Base-by-base conservation (phyloP, 352 stramenopile species). In the Pythium chondricola region DNA sequence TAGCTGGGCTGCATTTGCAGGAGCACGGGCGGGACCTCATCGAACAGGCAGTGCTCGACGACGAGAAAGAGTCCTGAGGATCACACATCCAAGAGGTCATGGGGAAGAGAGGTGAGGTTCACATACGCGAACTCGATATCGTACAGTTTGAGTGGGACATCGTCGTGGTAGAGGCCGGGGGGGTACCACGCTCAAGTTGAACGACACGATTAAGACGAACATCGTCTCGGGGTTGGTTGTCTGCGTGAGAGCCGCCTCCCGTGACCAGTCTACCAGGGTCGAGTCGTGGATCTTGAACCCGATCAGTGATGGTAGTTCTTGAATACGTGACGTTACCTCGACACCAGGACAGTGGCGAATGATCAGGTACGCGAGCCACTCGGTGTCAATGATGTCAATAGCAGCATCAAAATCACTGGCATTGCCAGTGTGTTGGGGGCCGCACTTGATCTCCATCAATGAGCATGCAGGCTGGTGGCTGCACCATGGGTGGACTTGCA, bases 401-500 rank as follows among this genome's bases (percentile, higher is more conserved):
- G 59, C 41, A 6, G 4, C 13, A 14, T 65, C 32, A 30, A 69
- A 56, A 11, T 63, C 52, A 3, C 22, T n/a, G 2, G 26, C 52
- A 8, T 45, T 57, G 14, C 61, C 56, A 0, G 14, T 8, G 8
- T 37, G 22, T 6, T 44, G 47, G 32, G 58, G 39, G 9, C 24
- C 27, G 45, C 61, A 65, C 18, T 48, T 63, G 26, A 66, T 61
- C 29, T 66, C 61, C 27, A 66, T 50, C n/a, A 66, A 31, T 7
- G 56, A 65, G 37, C 61, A 69, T 26, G 44, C 50, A 3, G 61
- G 43, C 9, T 35, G 45, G 2, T 20, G 25, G 1, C 32, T 52
- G 36, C 67, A 53, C 62, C 62, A 70, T 18, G 62, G 62, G 2
- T 41, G 42, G 11, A 60, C 61, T 52, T 55, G 43, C 26, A 70